phyloP scores from a whole-genome alignment of 805 yeast species.

The Pichia heedii region DNA sequence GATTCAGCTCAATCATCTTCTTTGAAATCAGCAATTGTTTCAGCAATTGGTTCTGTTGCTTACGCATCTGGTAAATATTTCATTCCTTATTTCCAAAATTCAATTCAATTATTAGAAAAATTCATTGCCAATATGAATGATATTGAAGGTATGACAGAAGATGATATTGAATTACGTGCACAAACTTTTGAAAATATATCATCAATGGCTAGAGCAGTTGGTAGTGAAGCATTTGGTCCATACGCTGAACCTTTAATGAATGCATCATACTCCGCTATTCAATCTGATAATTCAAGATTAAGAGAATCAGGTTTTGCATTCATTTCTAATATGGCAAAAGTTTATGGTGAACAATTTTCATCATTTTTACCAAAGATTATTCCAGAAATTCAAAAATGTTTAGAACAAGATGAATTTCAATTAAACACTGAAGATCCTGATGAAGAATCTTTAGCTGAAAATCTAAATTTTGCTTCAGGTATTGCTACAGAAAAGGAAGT shows the following conservation, averaged over 20 bases:
- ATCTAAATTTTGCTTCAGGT: conserved; percentile 85
- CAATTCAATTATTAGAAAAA: conserved; percentile 74
- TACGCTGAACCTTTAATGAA: conserved; percentile 83
- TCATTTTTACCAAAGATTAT: conserved; percentile 75
- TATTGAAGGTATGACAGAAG: conserved; percentile 74
- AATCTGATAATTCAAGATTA: conserved; percentile 71
- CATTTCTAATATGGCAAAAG: conserved; percentile 88
- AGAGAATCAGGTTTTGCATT: conserved; percentile 94
- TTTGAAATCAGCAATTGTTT: conserved; percentile 71
- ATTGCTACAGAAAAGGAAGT: conserved; percentile 92
- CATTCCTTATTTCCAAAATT: conserved; percentile 74
- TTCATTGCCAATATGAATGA: conserved; percentile 59
- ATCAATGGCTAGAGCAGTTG: conserved; percentile 94
- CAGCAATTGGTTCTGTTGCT: conserved; percentile 96
- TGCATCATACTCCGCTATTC: conserved; percentile 74
- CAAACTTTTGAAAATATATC: conserved; percentile 88
- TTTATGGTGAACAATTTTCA: conserved; percentile 83
- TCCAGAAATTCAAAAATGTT: conserved; percentile 75
- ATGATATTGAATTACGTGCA: conserved; percentile 85
- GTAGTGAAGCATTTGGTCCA: conserved; percentile 77
- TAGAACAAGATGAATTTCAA: conserved; percentile 80
- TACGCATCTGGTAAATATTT: conserved; percentile 87
- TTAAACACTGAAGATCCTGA: conserved; percentile 45
- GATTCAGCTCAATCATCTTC: conserved; percentile 67
- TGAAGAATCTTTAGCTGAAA: conserved; percentile 58